Evolutionary conservation across 148 eudicot species (phyloP), one percentile per base, ranked within the genome.

Genomic region (Drosera capensis): DNA sequence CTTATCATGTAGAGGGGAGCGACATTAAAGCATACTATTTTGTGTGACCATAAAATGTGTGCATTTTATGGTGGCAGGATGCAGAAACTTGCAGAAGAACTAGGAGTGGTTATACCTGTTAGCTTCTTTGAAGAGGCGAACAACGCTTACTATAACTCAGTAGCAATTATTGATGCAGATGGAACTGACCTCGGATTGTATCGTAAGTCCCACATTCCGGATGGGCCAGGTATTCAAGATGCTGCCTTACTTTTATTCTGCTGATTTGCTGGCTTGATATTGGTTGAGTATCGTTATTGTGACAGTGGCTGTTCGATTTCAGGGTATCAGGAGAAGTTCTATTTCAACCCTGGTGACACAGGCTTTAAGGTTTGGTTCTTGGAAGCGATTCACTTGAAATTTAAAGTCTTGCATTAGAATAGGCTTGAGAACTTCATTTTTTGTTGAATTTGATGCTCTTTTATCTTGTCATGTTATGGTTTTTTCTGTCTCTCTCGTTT

Each of bases 81-180:
- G 99, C 99, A 81, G 59, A 72, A 68, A 37, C 79, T 92, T 24
- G 94, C 95, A 29, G 76, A 79, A 66, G 99, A 92, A 65, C 55
- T 92, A 55, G 95, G 94, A 35, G 88, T 92, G 31, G 99, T 92
- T 20, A 75, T 92, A 57, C 99, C 99, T 22, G 94, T 92, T 40
- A 92, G 99, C 64, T 92, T 92, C 59, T 84, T 92, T 63, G 99
- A 92, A 70, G 88, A 78, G 66, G 99, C 95, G 62, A 92, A 92
- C 61, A 92, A 85, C 65, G 95, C 95, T 47, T 94, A 72, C 66
- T 90, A 78, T 64, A 90, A 90, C 58, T 85, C 99, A 3, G 55
- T 90, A 41, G 99, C 81, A n/a, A 64, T 90, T 54, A 72, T 90
- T 62, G 99, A 90, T 66, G 93, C 95, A 60, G 95, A 90, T 62